These are phyloP conservation scores for Solanum chilense DNA, from an alignment of 257 asterid genomes.

Conservation along the genomic window DNA sequence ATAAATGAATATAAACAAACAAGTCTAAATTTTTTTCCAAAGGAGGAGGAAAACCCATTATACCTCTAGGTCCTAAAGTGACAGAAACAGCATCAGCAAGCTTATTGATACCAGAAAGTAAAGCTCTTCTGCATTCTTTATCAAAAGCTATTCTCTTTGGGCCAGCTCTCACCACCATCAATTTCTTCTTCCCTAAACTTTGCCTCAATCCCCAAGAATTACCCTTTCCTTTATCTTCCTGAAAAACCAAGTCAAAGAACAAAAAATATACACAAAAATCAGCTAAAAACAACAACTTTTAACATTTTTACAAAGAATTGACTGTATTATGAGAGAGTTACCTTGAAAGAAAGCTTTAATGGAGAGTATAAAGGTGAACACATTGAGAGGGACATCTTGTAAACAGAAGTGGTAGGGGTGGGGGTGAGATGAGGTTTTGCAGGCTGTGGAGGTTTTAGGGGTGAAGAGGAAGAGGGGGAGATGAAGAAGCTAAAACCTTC, in stretches of 20 bases:
- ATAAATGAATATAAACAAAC: background rate
- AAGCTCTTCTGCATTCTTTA: constrained; percentile 54
- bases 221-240: background rate
- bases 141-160: constrained; percentile 74
- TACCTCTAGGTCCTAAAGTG: constrained; percentile 90
- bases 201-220: background rate
- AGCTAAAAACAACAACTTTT: background rate
- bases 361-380: constrained; percentile 21
- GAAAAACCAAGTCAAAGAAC: background rate
- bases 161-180: constrained; percentile 61
- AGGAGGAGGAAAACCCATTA: background rate
- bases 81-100: constrained; percentile 95
- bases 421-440: background rate
- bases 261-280: background rate
- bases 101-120: constrained; percentile 82
- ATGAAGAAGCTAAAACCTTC: background rate
- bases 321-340: constrained; percentile 8
- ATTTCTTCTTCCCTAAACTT: background rate
- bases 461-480: background rate
- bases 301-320: background rate
- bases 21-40: background rate
- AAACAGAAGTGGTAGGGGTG: no score
- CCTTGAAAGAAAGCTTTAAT: constrained; percentile 15
- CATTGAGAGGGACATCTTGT: background rate
- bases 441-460: background rate